These are phyloP conservation scores for Phyllosticta paracitricarpa DNA, from an alignment of 2,329 filamentous ascomycete species.

Conservation along the genomic window DNA sequence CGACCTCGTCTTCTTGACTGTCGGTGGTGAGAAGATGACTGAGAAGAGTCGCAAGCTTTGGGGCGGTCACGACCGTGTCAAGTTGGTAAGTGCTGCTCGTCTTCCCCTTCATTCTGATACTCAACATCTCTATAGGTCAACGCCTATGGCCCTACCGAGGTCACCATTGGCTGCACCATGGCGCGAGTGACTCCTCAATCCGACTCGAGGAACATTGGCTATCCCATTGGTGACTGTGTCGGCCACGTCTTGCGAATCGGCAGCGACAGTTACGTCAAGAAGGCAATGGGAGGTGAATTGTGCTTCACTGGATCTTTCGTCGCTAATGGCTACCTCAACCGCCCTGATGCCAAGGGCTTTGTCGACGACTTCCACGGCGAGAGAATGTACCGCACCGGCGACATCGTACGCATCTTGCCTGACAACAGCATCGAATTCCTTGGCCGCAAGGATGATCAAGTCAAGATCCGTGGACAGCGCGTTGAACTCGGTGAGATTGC, in stretches of 20 bases:
- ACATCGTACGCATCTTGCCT: conserved; percentile 13
- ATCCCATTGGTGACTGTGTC: conserved; percentile 15
- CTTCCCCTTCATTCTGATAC: background rate
- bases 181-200: conserved; percentile 12
- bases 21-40: conserved; percentile 29
- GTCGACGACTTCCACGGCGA: conserved; percentile 11
- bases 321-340: conserved; percentile 16
- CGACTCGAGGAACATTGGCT: conserved; percentile 13
- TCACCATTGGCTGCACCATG: conserved; percentile 20
- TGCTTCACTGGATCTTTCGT: conserved; percentile 14
- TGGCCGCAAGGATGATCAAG: conserved; percentile 15
- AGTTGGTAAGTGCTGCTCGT: background rate
- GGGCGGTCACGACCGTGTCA: conserved; percentile 14
- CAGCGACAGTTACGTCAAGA: conserved; percentile 38
- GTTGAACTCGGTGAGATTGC: conserved; percentile 31
- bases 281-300: conserved; percentile 22
- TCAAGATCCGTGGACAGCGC: conserved; percentile 29
- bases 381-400: conserved; percentile 13
- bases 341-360: conserved; percentile 20
- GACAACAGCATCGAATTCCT: conserved; percentile 14
- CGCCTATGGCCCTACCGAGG: conserved; percentile 25
- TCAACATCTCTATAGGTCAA: conserved; percentile 3
- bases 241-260: conserved; percentile 23
- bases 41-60: conserved; percentile 24
- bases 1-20: conserved; percentile 20